Conservation (phyloP, 2,329 filamentous ascomycete genomes). For the Eutypella sp. region DNA sequence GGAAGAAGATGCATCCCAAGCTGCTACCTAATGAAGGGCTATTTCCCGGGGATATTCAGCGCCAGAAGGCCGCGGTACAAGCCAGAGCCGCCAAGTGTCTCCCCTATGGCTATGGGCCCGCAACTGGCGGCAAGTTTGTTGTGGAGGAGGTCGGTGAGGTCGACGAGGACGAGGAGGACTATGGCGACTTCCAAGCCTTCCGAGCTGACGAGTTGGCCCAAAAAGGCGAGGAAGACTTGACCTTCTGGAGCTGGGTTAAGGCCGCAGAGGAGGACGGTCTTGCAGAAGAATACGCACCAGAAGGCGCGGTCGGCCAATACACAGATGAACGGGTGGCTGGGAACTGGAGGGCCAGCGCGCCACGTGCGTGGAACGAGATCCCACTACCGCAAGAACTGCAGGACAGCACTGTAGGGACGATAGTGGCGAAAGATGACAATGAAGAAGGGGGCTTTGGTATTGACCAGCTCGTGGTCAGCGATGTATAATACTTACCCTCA, state of each 20-base stretch:
- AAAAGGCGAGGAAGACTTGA: slow-evolving; percentile 11
- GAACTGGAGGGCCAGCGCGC: too few relatives aligned
- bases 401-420: too few relatives aligned
- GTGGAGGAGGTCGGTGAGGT: slow-evolving; percentile 41
- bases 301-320: too few relatives aligned
- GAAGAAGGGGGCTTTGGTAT: too few relatives aligned
- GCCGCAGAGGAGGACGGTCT: slow-evolving; percentile 10
- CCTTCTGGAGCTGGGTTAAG: slow-evolving; percentile 22
- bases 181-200: slow-evolving; percentile 35
- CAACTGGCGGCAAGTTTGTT: slow-evolving; percentile 35
- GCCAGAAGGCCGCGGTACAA: slow-evolving; percentile 31
- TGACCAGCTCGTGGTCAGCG: too few relatives aligned
- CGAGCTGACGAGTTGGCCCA: slow-evolving; percentile 18
- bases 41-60: slow-evolving; percentile 31
- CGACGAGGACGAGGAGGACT: slow-evolving; percentile 37
- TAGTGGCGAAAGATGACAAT: too few relatives aligned
- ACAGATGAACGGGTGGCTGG: too few relatives aligned
- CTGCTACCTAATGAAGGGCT: slow-evolving; percentile 12
- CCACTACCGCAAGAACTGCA: too few relatives aligned
- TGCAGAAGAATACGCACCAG: too few relatives aligned
- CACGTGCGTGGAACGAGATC: too few relatives aligned
- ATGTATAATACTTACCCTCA: too few relatives aligned
- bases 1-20: slow-evolving; percentile 12
- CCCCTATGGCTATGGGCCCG: slow-evolving; percentile 41
- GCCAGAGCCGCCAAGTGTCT: slow-evolving; percentile 41